Evolutionary conservation across 1,284 basidiomycete species (phyloP), one percentile per base, ranked within the genome.

Genomic region (Leccinum solheimii): DNA sequence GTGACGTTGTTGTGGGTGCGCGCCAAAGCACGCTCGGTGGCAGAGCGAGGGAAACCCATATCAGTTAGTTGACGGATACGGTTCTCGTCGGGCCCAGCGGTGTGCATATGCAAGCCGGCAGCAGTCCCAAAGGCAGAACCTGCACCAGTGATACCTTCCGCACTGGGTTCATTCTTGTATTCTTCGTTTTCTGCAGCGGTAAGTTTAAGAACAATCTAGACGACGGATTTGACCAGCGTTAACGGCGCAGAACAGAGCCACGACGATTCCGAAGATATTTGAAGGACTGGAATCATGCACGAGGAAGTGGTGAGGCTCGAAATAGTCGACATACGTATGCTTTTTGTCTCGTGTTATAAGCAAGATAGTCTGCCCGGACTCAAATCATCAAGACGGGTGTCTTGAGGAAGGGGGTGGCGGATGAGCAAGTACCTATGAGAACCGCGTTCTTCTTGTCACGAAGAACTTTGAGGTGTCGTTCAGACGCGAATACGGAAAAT

Each of bases 11-110:
- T 98, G 64, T 91, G 86, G 16, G 90, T 89, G 26, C 95, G 90
- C 23, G 83, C 75, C 21, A 99, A 79, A 5, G 97, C 97, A 59
- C 87, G 85, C 70, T 93, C 90, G 1, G 92, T 93, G 4, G 94
- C 92, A 48, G 85, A 84, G 13, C 94, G 86, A 27, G 92, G 87
- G 78, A 99, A 99, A 56, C 97, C 97, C 97, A 99, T 99, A 67
- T 99, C 97, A 16, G 88, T 89, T 55, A 99, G 81, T 69, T 94
- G 90, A 55, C 86, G 84, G 53, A 98, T 86, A 32, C 89, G 86
- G 59, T 81, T 83, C 69, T 94, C 91, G 69, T 94, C 91, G 0
- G 90, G 86, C 3, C 84, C 84, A 58, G 82, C 72, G n/a, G 80
- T 68, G 23, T 72, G 75, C 63, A 76, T 72, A 57, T 75, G 77